A percentile compares a stretch with the other conserved stretches of the same genome.
Conservation (phyloP, 202 grass and related monocot species). For the Digitaria exilis region DNA sequence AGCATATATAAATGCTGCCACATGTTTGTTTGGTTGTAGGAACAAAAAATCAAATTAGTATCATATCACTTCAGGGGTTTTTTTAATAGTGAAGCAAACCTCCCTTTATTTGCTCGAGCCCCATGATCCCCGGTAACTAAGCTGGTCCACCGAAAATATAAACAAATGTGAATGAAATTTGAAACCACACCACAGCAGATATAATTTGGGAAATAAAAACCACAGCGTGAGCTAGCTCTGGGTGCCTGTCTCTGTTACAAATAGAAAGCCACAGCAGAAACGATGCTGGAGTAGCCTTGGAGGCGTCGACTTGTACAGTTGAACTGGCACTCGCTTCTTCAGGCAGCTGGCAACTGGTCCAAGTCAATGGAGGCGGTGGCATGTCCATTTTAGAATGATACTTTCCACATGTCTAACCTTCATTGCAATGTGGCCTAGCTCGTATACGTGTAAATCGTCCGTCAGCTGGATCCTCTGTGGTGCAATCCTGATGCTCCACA, state of each 20-base stretch:
- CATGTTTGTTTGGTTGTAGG: constrained; percentile 1
- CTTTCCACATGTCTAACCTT: constrained; percentile 38
- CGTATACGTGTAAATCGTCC: not conserved
- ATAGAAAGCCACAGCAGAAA: not conserved
- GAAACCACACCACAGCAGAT: not conserved
- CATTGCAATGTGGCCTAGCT: not conserved
- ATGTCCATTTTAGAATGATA: constrained; percentile 45
- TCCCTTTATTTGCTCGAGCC: not conserved
- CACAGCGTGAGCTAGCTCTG: not conserved
- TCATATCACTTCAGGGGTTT: too few relatives aligned
- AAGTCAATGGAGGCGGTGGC: constrained; percentile 35
- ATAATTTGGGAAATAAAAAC: not conserved
- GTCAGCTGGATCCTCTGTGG: constrained; percentile 15
- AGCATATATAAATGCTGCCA: not conserved
- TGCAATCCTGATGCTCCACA: constrained; percentile 7
- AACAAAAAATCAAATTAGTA: not conserved
- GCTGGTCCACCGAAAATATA: not conserved
- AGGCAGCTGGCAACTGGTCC: constrained; percentile 36
- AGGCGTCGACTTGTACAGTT: not conserved
- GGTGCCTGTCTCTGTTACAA: not conserved
- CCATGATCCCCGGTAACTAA: constrained; percentile 1
- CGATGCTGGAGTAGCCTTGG: not conserved
- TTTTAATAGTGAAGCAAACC: not conserved
- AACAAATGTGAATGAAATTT: not conserved
- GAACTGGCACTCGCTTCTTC: not conserved